phyloP scores from a whole-genome alignment of 1,284 basidiomycete species.

The Cutaneotrichosporon cyanovorans region DNA sequence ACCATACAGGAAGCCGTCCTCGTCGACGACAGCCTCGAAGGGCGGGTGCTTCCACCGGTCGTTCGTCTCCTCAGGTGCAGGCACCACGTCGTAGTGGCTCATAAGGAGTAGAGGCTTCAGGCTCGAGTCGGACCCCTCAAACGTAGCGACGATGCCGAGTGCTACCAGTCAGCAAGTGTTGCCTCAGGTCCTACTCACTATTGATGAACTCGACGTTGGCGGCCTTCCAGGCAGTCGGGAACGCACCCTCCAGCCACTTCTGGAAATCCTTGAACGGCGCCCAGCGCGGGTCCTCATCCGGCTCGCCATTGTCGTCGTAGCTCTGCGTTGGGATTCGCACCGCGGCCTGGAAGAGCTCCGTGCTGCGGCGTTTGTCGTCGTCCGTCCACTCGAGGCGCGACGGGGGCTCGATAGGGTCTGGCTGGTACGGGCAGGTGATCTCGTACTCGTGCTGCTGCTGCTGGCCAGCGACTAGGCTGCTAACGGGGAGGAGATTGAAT shows the following conservation, averaged over 20 bases:
- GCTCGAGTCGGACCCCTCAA: constrained; percentile 45
- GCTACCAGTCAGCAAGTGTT: constrained; percentile 14
- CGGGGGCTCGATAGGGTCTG: constrained; percentile 28
- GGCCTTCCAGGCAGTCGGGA: constrained; percentile 29
- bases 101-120: constrained; percentile 48
- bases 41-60: constrained; percentile 44
- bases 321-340: constrained; percentile 43
- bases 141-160: constrained; percentile 48
- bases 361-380: constrained; percentile 23
- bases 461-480: neutral
- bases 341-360: constrained; percentile 29
- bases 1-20: constrained; percentile 42
- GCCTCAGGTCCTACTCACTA: constrained; percentile 21
- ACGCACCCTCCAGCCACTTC: constrained; percentile 34
- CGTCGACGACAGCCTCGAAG: constrained; percentile 38
- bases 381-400: constrained; percentile 28
- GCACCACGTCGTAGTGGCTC: constrained; percentile 46
- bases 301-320: constrained; percentile 44
- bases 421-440: constrained; percentile 35
- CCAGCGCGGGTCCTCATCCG: constrained; percentile 43
- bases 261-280: constrained; percentile 42
- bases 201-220: constrained; percentile 47
- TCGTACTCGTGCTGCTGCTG: neutral
- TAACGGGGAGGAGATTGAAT: neutral
- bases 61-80: constrained; percentile 35